Evolutionary conservation across 345 rosid species (phyloP).

Genomic region (Aegle marmelos): DNA sequence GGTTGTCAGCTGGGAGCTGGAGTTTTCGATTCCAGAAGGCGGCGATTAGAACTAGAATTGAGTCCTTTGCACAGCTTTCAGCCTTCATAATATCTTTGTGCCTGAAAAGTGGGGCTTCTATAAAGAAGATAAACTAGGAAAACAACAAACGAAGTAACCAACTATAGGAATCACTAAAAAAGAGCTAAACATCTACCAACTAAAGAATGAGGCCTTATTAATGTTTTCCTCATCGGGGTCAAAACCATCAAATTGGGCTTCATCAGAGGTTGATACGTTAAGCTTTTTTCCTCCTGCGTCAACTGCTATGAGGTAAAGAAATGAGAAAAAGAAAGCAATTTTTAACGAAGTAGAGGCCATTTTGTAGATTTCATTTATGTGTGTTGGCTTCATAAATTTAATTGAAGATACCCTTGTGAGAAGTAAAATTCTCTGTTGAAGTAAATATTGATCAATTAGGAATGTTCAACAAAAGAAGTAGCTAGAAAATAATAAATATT

Average conservation of each 20-base stretch:
- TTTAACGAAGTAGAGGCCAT: conserved; percentile 59
- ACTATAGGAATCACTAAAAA: conserved; percentile 76
- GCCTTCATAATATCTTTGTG: conserved; percentile 53
- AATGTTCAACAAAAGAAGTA: no score
- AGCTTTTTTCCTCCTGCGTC: conserved; percentile 94
- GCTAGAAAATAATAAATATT: no score
- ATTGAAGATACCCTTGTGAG: conserved; percentile 70
- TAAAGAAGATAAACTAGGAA: conserved; percentile 62
- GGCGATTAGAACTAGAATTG: conserved; percentile 45
- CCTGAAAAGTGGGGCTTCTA: conserved; percentile 75
- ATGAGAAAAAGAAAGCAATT: conserved; percentile 57
- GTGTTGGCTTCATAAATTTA: conserved; percentile 57
- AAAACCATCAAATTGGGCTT: conserved; percentile 85
- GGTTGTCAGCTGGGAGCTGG: conserved; percentile 37
- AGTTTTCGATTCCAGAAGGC: conserved; percentile 63
- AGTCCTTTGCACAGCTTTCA: conserved; percentile 54
- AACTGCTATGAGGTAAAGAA: conserved; percentile 72
- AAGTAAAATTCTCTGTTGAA: conserved; percentile 68
- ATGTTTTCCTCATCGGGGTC: conserved; percentile 54
- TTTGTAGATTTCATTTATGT: conserved; percentile 59
- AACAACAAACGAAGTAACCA: conserved; percentile 43
- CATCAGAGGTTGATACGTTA: conserved; percentile 89
- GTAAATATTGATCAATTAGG: background rate
- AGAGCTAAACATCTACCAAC: conserved; percentile 94
- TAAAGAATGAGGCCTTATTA: conserved; percentile 84